Evolutionary conservation across 257 asterid genomes (phyloP), one percentile per base, ranked within the genome.

Genomic region (Solanum pimpinellifolium): DNA sequence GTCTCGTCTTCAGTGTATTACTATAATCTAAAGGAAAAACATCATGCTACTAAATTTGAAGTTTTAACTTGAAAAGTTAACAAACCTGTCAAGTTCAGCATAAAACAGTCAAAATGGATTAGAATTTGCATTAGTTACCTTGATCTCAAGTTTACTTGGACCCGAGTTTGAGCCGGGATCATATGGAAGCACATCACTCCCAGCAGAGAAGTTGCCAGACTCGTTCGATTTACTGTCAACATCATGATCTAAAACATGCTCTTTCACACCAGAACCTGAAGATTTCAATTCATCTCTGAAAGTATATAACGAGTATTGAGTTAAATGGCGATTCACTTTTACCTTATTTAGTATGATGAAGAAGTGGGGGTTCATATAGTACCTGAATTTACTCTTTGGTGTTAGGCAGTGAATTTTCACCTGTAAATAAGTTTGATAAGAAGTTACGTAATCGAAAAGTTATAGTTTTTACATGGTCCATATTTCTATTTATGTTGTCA

Each of bases 341-440:
- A 73, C 16, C 1, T 20, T 73, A 20, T 73, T 31, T 20, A 73
- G 29, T 73, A 73, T 37, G 81, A 37, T 37, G 18, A 73, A 20
- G 49, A 73, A 37, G 29, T 11, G 6, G 4, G 16, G 29, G 11
- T 73, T 73, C 49, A 73, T 37, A 35, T 73, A 37, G 49, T 72
- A 95, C 98, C 98, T 89, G 90, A 66, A 76, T 83, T 88, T 92
- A 44, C 94, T 88, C 89, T 92, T 91, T 72, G 96, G 93, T 65
- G 92, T 89, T 47, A 89, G 89, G 89, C 98, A 93, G 37, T 95
- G 98, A 82, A 97, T 83, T 90, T 94, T 95, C 76, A 94, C 91
- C 99, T 96, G 94, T 35, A 90, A 90, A 25, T 76, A 85, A 86
- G 66, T 88, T 49, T 41, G 75, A 89, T 4, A 86, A 31, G n/a